Percentiles rank a stretch among this genome's conserved stretches.
Evolutionary conservation across 2,329 filamentous ascomycete species (phyloP).

Genomic region (Exophiala mesophila): DNA sequence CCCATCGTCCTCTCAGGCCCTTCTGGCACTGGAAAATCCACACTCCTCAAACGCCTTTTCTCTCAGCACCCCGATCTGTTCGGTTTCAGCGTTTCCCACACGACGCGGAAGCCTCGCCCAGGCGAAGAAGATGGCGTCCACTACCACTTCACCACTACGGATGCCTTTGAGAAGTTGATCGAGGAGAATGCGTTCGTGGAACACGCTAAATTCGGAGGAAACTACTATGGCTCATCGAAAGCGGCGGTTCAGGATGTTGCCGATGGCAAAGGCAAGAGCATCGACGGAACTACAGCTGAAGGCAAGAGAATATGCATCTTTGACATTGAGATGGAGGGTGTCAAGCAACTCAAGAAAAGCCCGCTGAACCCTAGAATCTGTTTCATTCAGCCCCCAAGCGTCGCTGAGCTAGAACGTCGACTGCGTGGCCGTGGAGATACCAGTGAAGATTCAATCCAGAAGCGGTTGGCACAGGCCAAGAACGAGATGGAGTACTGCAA

Average conservation of each 20-base stretch:
- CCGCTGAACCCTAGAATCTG: conserved; percentile 71
- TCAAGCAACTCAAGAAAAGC: conserved; percentile 84
- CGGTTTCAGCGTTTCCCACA: conserved; percentile 55
- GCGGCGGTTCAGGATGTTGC: conserved; percentile 71
- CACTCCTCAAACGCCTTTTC: conserved; percentile 40
- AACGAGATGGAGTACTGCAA: conserved; percentile 69
- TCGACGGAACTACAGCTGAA: conserved; percentile 34
- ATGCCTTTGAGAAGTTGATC: conserved; percentile 64
- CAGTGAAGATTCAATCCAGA: conserved; percentile 64
- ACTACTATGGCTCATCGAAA: conserved; percentile 81
- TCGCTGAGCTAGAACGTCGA: conserved; percentile 68
- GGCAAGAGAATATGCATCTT: conserved; percentile 73
- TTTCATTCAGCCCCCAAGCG: conserved; percentile 75
- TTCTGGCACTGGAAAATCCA: conserved; percentile 41
- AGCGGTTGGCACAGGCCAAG: conserved; percentile 66
- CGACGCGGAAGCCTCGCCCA: conserved; percentile 69
- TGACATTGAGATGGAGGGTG: conserved; percentile 96
- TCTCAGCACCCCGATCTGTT: conserved; percentile 39
- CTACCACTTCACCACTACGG: conserved; percentile 71
- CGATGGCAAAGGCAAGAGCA: conserved; percentile 49
- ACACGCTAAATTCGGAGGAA: conserved; percentile 77
- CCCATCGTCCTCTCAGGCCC: conserved; percentile 41
- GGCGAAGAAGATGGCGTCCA: conserved; percentile 72
- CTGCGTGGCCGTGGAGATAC: conserved; percentile 75
- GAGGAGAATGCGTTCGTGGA: conserved; percentile 74